Percentiles rank a stretch among this genome's conserved stretches.
phyloP scores from a whole-genome alignment of 345 rosid genomes.

The Aegle marmelos region DNA sequence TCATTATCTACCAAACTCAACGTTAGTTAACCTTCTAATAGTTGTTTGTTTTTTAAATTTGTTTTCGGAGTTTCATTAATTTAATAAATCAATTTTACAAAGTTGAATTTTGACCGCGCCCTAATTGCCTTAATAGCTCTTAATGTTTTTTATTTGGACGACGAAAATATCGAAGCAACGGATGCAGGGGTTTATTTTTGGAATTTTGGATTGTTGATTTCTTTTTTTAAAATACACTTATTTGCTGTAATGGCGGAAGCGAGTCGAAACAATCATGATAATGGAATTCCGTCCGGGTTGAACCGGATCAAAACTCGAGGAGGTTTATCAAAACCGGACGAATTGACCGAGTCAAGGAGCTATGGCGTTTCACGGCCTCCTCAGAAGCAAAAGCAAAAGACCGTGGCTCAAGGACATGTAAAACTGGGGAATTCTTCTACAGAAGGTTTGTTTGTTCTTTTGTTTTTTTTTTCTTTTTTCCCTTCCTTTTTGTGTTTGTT shows the following conservation, averaged over 20 bases:
- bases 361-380: slow-evolving; percentile 42
- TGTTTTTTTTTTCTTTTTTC: neutral
- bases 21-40: neutral
- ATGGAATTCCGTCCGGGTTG: slow-evolving; percentile 65
- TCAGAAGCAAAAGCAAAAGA: slow-evolving; percentile 35
- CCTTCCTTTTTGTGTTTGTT: neutral
- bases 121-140: neutral
- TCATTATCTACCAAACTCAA: neutral
- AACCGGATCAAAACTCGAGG: slow-evolving; percentile 72
- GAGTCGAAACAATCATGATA: slow-evolving; percentile 28
- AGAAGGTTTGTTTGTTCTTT: slow-evolving; percentile 30
- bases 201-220: neutral
- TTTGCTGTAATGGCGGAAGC: slow-evolving; percentile 36
- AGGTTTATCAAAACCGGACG: slow-evolving; percentile 37
- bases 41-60: neutral
- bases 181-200: slow-evolving; percentile 25
- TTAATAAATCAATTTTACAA: too few species aligned
- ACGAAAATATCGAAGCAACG: slow-evolving; percentile 6
- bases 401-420: slow-evolving; percentile 33
- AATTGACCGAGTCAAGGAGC: slow-evolving; percentile 30
- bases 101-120: neutral
- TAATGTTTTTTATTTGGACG: neutral
- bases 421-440: slow-evolving; percentile 25
- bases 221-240: too few species aligned
- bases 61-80: neutral